Conservation (phyloP, 1,139 yeast genomes). For the Schizosaccharomyces versatilis region DNA sequence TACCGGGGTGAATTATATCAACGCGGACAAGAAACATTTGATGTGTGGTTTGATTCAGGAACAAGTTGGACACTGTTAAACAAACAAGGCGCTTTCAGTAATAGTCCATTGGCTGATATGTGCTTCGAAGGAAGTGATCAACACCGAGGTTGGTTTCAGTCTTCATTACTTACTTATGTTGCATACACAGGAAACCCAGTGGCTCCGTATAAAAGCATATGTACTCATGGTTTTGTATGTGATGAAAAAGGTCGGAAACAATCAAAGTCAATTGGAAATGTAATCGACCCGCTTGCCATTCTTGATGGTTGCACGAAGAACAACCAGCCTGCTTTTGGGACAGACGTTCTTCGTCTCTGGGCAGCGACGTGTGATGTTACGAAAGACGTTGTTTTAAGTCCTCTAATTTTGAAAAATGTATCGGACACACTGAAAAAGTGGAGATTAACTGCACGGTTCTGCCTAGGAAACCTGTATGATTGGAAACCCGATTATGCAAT, state of each 20-base stretch:
- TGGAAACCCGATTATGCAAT: slow-evolving; percentile 13
- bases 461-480: slow-evolving; percentile 52
- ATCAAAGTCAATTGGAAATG: slow-evolving; percentile 85
- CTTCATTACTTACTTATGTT: slow-evolving; percentile 62
- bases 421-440: slow-evolving; percentile 63
- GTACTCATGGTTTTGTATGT: slow-evolving; percentile 83
- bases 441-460: slow-evolving; percentile 56
- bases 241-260: slow-evolving; percentile 73
- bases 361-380: slow-evolving; percentile 77
- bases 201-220: slow-evolving; percentile 52
- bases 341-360: slow-evolving; percentile 81
- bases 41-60: slow-evolving; percentile 97
- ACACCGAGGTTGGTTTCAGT: slow-evolving; percentile 97
- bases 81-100: slow-evolving; percentile 9
- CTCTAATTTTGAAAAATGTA: slow-evolving; percentile 50
- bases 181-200: slow-evolving; percentile 22
- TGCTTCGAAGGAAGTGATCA: slow-evolving; percentile 92
- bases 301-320: slow-evolving; percentile 41
- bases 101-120: slow-evolving; percentile 37
- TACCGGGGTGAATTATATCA: slow-evolving; percentile 24
- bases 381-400: slow-evolving; percentile 54
- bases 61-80: slow-evolving; percentile 63
- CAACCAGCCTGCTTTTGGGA: slow-evolving; percentile 48
- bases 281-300: slow-evolving; percentile 40
- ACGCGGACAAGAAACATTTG: slow-evolving; percentile 82